These are phyloP conservation scores for Alternaria postmessia DNA, from an alignment of 2,329 filamentous ascomycete species.

Conservation along the genomic window DNA sequence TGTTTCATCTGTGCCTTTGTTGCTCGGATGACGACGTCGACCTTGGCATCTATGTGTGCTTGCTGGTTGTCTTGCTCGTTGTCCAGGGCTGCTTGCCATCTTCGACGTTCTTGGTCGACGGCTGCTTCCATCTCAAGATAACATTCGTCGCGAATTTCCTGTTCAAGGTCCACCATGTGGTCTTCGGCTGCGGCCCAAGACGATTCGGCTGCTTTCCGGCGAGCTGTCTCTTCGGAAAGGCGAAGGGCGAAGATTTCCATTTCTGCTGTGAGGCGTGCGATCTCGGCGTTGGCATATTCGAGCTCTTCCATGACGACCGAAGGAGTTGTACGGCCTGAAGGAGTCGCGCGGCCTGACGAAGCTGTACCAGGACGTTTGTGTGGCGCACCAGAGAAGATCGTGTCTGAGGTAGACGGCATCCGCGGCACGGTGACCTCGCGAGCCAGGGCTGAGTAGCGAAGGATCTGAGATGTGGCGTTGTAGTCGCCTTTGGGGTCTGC, in stretches of 20 bases:
- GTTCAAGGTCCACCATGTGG: slow-evolving; percentile 77
- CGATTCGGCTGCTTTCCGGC: slow-evolving; percentile 75
- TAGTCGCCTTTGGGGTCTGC: slow-evolving; percentile 93
- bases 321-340: slow-evolving; percentile 58
- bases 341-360: slow-evolving; percentile 36
- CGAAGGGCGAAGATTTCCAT: slow-evolving; percentile 76
- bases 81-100: slow-evolving; percentile 83
- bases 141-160: slow-evolving; percentile 87
- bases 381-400: slow-evolving; percentile 60
- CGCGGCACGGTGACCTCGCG: slow-evolving; percentile 92
- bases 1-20: slow-evolving; percentile 48
- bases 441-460: slow-evolving; percentile 91
- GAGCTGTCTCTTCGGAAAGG: slow-evolving; percentile 74
- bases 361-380: slow-evolving; percentile 43
- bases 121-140: slow-evolving; percentile 83
- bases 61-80: slow-evolving; percentile 80
- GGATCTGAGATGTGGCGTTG: slow-evolving; percentile 94
- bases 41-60: slow-evolving; percentile 86
- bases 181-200: slow-evolving; percentile 72
- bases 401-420: slow-evolving; percentile 80
- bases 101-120: slow-evolving; percentile 75
- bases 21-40: slow-evolving; percentile 74
- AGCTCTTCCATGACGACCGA: slow-evolving; percentile 68
- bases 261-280: slow-evolving; percentile 79
- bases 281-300: slow-evolving; percentile 81